Conservation (phyloP, 345 rosid species). For the Rhodamnia rubescens region DNA sequence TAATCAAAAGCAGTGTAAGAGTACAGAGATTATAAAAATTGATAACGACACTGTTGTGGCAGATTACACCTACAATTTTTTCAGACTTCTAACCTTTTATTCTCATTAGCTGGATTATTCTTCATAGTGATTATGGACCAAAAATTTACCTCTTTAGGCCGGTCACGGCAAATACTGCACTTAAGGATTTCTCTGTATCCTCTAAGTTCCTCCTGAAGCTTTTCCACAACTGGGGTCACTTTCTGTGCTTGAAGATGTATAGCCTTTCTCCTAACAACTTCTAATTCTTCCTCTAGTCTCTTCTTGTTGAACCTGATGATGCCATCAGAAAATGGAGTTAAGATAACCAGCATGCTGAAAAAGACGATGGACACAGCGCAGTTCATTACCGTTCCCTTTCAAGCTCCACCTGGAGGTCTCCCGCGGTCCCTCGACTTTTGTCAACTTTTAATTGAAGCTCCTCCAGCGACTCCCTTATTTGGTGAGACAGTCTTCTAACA, state of each 20-base stretch:
- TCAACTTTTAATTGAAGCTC: constrained; percentile 55
- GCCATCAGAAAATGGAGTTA: background rate
- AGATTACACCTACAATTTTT: background rate
- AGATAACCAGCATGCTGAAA: background rate
- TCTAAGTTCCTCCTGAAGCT: constrained; percentile 65
- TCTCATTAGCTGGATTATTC: background rate
- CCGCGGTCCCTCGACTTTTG: constrained; percentile 33
- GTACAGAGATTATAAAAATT: background rate
- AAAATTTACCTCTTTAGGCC: constrained; percentile 72
- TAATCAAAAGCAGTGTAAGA: background rate
- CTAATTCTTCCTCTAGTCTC: constrained; percentile 75
- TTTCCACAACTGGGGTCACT: constrained; percentile 66
- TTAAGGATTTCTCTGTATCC: constrained; percentile 89
- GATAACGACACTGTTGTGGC: background rate
- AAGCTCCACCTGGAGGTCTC: constrained; percentile 47
- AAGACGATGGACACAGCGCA: background rate
- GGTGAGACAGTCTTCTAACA: constrained; percentile 43
- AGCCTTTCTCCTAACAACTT: constrained; percentile 53
- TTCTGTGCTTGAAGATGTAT: constrained; percentile 39
- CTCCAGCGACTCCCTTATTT: constrained; percentile 53
- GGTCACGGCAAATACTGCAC: constrained; percentile 79
- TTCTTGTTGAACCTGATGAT: constrained; percentile 58
- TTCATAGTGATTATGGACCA: background rate
- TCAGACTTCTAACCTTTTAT: background rate
- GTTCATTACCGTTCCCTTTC: constrained; percentile 66